These are phyloP conservation scores for Bruguiera gymnorhiza DNA, from an alignment of 345 rosid genomes.

Conservation along the genomic window DNA sequence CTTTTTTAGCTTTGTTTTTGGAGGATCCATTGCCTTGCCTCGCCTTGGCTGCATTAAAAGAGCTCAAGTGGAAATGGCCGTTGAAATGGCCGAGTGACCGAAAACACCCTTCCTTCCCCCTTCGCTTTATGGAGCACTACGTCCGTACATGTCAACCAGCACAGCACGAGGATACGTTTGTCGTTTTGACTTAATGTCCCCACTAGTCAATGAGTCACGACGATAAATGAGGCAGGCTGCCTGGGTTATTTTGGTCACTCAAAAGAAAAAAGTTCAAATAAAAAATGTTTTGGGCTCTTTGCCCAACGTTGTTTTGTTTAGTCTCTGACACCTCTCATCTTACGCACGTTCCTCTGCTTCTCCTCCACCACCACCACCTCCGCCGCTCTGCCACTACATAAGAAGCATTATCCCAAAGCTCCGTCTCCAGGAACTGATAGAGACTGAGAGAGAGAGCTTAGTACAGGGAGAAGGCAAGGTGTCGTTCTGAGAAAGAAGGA, in stretches of 20 bases:
- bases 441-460: neutral
- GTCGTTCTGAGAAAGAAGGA: neutral
- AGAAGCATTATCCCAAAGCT: neutral
- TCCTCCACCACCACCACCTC: conserved; percentile 2
- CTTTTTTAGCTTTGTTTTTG: too few species aligned
- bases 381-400: too few species aligned
- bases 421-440: neutral
- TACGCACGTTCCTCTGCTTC: conserved; percentile 1
- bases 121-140: too few species aligned
- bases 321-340: conserved; percentile 7
- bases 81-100: too few species aligned
- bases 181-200: neutral
- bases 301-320: conserved; percentile 19
- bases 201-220: too few species aligned
- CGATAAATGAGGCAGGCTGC: neutral
- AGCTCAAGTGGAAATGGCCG: too few species aligned
- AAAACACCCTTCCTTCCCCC: too few species aligned
- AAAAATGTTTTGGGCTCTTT: conserved; percentile 25
- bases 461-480: too few species aligned
- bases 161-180: neutral
- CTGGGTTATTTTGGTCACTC: conserved; percentile 27
- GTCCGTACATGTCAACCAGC: too few species aligned
- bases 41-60: too few species aligned
- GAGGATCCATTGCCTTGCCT: too few species aligned
- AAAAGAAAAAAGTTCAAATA: conserved; percentile 7